phyloP scores from a whole-genome alignment of 2,329 filamentous ascomycete genomes.

The Verticillium klebahnii region DNA sequence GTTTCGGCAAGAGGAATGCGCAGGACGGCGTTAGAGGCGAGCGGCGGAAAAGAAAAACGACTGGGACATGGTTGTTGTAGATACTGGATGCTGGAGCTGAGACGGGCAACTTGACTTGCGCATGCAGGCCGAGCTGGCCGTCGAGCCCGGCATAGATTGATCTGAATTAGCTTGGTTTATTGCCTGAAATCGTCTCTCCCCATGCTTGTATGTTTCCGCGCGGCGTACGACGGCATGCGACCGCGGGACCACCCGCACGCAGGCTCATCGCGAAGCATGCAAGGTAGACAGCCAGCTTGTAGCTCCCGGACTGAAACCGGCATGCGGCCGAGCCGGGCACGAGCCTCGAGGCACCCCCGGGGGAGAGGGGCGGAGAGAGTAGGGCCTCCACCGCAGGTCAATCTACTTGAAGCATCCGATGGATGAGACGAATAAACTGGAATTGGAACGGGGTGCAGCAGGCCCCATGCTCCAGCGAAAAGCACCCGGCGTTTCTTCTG shows the following conservation, averaged over 20 bases:
- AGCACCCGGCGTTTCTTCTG: not conserved
- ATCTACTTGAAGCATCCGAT: slow-evolving; percentile 12
- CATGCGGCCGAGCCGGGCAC: not conserved
- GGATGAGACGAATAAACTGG: slow-evolving; percentile 7
- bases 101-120: not conserved
- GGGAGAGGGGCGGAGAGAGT: not conserved
- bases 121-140: not conserved
- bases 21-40: not conserved
- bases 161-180: not conserved
- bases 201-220: not conserved
- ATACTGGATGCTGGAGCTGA: not conserved
- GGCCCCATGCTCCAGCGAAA: slow-evolving; percentile 7
- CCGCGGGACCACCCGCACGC: not conserved
- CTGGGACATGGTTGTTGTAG: not conserved
- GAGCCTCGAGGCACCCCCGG: not conserved
- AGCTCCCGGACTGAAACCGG: slow-evolving; percentile 6
- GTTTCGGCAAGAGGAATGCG: not conserved
- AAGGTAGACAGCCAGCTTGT: not conserved
- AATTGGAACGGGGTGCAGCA: slow-evolving; percentile 7
- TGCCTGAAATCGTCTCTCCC: not conserved
- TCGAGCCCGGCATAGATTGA: not conserved
- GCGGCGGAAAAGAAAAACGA: not conserved
- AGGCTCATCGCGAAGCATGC: not conserved
- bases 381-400: slow-evolving; percentile 6
- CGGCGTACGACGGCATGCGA: not conserved